Evolutionary conservation across 2,329 filamentous ascomycete genomes (phyloP).

Genomic region (Biscogniauxia marginata): DNA sequence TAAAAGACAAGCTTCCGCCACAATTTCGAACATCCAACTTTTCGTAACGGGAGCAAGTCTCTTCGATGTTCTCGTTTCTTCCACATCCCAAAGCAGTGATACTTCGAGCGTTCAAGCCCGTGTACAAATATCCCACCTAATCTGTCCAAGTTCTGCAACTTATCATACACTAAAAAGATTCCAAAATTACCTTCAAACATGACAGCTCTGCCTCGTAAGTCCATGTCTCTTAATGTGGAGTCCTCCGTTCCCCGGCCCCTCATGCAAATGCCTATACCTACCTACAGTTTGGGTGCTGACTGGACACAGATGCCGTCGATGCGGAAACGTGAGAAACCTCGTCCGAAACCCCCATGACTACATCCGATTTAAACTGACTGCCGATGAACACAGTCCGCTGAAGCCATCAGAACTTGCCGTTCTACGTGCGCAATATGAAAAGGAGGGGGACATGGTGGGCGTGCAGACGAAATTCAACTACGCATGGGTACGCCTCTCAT

Average conservation of each 20-base stretch:
- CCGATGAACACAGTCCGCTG: conserved; percentile 61
- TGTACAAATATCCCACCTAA: neutral
- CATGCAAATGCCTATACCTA: neutral
- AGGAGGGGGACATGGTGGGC: conserved; percentile 94
- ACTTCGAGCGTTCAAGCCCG: neutral
- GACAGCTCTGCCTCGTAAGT: conserved; percentile 34
- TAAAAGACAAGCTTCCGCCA: conserved; percentile 18
- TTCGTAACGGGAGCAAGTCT: neutral
- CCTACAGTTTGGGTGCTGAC: neutral
- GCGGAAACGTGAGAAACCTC: conserved; percentile 74
- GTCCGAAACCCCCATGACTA: neutral
- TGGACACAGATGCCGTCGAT: conserved; percentile 80
- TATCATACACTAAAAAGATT: conserved; percentile 2
- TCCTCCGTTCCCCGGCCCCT: neutral
- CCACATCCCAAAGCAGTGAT: neutral
- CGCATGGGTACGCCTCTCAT: conserved; percentile 71
- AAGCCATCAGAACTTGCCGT: conserved; percentile 92
- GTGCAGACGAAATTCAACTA: conserved; percentile 99
- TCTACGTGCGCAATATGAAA: conserved; percentile 90
- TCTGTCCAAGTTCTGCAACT: neutral
- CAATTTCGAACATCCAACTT: conserved; percentile 4
- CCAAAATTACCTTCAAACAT: conserved; percentile 16
- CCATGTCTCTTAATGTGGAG: neutral
- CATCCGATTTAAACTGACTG: no score
- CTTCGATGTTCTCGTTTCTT: neutral